Evolutionary conservation across 257 asterid genomes (phyloP), one percentile per base, ranked within the genome.

Genomic region (Capsicum baccatum): DNA sequence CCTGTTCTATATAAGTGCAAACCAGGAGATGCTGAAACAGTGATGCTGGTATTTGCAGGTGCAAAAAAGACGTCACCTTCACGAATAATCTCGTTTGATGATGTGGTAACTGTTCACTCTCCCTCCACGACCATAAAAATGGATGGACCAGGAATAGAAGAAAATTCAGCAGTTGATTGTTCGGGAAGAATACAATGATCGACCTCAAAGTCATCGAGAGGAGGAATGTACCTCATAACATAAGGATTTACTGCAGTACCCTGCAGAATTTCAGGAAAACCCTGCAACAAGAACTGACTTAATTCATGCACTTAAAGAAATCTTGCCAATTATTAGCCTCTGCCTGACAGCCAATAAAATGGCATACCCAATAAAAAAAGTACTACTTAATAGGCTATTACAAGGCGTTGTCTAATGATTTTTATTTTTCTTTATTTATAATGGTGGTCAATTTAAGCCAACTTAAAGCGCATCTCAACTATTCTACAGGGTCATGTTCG

Each of bases 201-300:
- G 8, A 97, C 97, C 91, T 97, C 99, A 67, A 97, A 97, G 81
- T 97, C 99, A 44, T 95, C 98, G 60, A 91, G 94, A 10, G 98
- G 99, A 35, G 99, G 97, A 59, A 79, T 83, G 79, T 90, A 97
- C 85, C 91, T 94, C 82, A 83, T 82, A 2, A 92, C 91, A 47
- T 93, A 90, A 19, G 92, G 92, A 84, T 90, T 87, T 57, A 93
- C 71, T 80, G 91, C 89, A 60, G 90, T 91, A 37, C 98, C 97
- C 13, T 68, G 80, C 11, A 95, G 92, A 69, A 94, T 89, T 67
- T 93, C 96, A 0, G 99, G 99, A 9, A 82, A 85, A 55, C 92
- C 96, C 98, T 97, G 91, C 88, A 86, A 84, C 69, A 81, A 50
- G 62, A 74, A 50, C 47, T 1, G 59, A 74, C 12, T 4, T 12